Evolutionary conservation across 1,139 yeast genomes (phyloP), one percentile per base, ranked within the genome.

Genomic region (Yamadazyma kanchanaburiensis): DNA sequence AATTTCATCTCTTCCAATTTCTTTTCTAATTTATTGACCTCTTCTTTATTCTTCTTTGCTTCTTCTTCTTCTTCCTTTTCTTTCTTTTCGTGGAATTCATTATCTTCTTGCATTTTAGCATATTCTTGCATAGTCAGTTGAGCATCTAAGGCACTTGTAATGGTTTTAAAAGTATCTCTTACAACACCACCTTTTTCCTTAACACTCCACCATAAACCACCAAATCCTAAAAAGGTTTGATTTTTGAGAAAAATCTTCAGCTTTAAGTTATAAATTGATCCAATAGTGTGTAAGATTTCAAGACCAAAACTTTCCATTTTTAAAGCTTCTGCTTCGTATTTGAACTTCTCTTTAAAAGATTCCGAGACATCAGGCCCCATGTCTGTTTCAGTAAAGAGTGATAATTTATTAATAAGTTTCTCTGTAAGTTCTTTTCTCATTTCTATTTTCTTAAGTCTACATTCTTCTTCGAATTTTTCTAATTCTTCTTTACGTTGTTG

Each of bases 221-320:
- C 84, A 49, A 88, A 68, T 2, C 94, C 94, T 43, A 85, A 68
- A 40, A 84, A 76, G 35, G 81, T 80, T 48, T 86, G 95, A 30
- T 71, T 70, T 45, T 73, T 74, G 34, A 75, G 52, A 38, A 73
- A 70, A 15, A 73, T 74, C 44, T 61, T 70, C 19, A 88, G 75
- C 49, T 87, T 87, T 43, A 82, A 70, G 42, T 70, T 68, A 55
- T 89, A 89, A 6, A 85, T 77, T 22, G 72, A 64, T 12, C 97
- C 97, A 35, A 89, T 77, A 1, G 95, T 74, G 51, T 89, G 96
- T 35, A 91, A 70, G 27, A 89, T 81, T 52, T 89, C 95, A 30
- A 88, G 64, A 6, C 97, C 97, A 60, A 89, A 91, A 30, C 95
- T 85, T 58, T 89, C 97, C 84, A 87, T 80, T 52, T 89, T 89